Evolutionary conservation across 768 basidiomycete species (phyloP).

Genomic region (Suillus variegatus): DNA sequence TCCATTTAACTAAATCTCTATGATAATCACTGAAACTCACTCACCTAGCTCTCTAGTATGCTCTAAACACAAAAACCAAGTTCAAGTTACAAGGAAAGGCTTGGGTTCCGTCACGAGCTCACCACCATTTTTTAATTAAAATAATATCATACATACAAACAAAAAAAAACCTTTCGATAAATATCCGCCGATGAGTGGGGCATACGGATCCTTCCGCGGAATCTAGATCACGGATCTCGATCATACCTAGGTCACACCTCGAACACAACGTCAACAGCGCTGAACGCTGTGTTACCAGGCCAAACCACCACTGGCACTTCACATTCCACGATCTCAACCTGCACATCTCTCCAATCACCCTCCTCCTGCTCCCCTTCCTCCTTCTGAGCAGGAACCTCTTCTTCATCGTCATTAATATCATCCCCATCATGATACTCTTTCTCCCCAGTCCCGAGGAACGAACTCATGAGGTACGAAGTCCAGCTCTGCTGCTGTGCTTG

Average conservation of each 20-base stretch:
- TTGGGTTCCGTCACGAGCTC: not conserved
- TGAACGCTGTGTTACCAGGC: conserved; percentile 88
- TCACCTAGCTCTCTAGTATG: not conserved
- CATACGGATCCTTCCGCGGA: not conserved
- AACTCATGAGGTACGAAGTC: conserved; percentile 44
- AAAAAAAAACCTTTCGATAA: not conserved
- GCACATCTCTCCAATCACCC: conserved; percentile 65
- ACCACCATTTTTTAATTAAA: not conserved
- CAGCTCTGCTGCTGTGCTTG: conserved; percentile 18
- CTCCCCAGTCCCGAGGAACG: conserved; percentile 42
- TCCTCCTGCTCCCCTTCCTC: conserved; percentile 50
- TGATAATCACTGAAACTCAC: not conserved
- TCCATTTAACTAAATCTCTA: not conserved
- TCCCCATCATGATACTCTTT: conserved; percentile 63
- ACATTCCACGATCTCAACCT: conserved; percentile 89
- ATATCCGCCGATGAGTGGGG: not conserved
- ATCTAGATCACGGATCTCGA: conserved; percentile 6
- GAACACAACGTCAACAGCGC: conserved; percentile 75
- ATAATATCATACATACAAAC: not conserved
- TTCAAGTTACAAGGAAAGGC: not conserved
- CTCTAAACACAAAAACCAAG: not conserved
- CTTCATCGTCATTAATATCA: conserved; percentile 35
- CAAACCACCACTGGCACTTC: conserved; percentile 88
- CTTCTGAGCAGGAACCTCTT: conserved; percentile 35
- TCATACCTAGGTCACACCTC: conserved; percentile 48